A percentile compares a stretch with the other conserved stretches of the same genome.
phyloP scores from a whole-genome alignment of 2,329 filamentous ascomycete genomes.

The Ilyonectria mors-panacis region DNA sequence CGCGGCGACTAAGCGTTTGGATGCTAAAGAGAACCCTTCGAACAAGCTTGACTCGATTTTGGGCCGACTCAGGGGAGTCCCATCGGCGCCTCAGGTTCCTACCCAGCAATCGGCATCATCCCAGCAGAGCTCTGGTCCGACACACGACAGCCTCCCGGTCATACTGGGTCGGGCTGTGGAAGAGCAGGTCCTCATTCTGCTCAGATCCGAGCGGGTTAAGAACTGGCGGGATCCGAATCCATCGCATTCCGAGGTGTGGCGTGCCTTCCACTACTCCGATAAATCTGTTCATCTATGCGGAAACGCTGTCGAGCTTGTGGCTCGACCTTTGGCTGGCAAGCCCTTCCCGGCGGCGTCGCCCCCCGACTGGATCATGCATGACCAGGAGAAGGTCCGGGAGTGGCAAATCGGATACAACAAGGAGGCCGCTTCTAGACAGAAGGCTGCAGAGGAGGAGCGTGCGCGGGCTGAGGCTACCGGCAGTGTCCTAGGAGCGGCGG shows the following conservation, averaged over 20 bases:
- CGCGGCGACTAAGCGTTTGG: conserved; percentile 61
- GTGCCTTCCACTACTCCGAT: conserved; percentile 59
- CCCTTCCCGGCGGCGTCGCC: conserved; percentile 66
- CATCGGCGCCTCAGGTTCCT: conserved; percentile 33
- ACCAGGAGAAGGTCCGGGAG: conserved; percentile 63
- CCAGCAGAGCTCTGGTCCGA: conserved; percentile 28
- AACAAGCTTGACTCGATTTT: conserved; percentile 59
- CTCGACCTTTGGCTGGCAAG: conserved; percentile 59
- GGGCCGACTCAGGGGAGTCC: conserved; percentile 50
- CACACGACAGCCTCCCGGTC: conserved; percentile 48
- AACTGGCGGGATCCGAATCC: conserved; percentile 61
- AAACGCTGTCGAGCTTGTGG: conserved; percentile 60
- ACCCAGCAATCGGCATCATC: conserved; percentile 29
- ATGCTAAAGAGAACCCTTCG: conserved; percentile 54
- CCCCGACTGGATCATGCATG: conserved; percentile 66
- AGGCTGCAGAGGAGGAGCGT: conserved; percentile 56
- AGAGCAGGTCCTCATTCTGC: conserved; percentile 59
- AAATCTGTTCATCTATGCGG: conserved; percentile 59
- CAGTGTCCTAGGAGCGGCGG: conserved; percentile 47
- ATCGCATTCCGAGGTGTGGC: conserved; percentile 51
- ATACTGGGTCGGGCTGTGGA: conserved; percentile 54
- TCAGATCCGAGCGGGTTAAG: conserved; percentile 61
- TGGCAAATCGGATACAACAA: conserved; percentile 68
- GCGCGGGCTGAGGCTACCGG: conserved; percentile 54
- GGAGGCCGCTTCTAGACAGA: conserved; percentile 56